Evolutionary conservation across 1,139 yeast species (phyloP).

Genomic region (Suhomyces atakaporum): DNA sequence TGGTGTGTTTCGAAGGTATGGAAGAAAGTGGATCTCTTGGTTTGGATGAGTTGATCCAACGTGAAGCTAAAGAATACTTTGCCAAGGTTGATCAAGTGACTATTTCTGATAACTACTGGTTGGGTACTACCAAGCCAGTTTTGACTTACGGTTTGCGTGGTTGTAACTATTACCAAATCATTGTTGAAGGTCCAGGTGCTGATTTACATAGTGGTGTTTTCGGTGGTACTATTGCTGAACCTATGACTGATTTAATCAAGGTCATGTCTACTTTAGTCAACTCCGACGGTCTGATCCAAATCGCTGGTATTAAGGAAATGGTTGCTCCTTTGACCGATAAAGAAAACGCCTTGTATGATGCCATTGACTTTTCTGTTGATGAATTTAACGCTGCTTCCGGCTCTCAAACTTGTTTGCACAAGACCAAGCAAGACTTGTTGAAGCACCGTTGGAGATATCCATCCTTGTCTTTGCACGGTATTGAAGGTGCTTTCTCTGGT

Average conservation of each 20-base stretch:
- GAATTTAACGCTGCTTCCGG: constrained; percentile 91
- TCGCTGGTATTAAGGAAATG: constrained; percentile 90
- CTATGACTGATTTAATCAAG: constrained; percentile 89
- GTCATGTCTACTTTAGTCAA: constrained; percentile 77
- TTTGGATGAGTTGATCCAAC: constrained; percentile 75
- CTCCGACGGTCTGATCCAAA: constrained; percentile 74
- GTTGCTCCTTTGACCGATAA: constrained; percentile 87
- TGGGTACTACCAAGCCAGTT: constrained; percentile 95
- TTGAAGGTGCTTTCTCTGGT: constrained; percentile 95
- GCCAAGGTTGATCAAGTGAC: constrained; percentile 91
- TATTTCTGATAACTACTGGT: constrained; percentile 97
- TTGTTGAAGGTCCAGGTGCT: constrained; percentile 88
- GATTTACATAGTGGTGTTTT: constrained; percentile 97
- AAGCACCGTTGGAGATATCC: constrained; percentile 99
- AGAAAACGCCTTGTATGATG: constrained; percentile 78
- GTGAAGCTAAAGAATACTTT: constrained; percentile 79
- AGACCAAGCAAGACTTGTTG: constrained; percentile 76
- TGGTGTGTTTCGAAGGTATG: constrained; percentile 97
- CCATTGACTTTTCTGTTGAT: constrained; percentile 78
- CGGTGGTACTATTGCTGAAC: constrained; percentile 97
- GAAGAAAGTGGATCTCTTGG: constrained; percentile 97
- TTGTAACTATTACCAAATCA: constrained; percentile 85
- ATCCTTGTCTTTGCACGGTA: constrained; percentile 91
- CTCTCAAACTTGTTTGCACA: constrained; percentile 76
- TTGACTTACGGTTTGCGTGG: constrained; percentile 98